These are phyloP conservation scores for Trichosporon inkin DNA, from an alignment of 1,284 basidiomycete genomes.

Conservation along the genomic window DNA sequence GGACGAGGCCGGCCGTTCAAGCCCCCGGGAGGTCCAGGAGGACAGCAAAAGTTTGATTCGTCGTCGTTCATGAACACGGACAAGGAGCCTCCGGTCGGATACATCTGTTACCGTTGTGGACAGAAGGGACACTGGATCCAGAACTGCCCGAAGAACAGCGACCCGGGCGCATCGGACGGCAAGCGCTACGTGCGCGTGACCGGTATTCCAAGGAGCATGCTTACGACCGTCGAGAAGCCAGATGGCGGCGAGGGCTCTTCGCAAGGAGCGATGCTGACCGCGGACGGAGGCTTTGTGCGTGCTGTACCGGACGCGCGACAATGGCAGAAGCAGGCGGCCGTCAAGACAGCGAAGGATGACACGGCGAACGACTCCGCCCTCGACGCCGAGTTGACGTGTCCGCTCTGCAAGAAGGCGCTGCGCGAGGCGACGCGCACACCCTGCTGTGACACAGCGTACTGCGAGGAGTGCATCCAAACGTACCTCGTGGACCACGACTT, in stretches of 20 bases:
- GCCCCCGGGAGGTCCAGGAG: slow-evolving; percentile 35
- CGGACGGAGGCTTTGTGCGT: slow-evolving; percentile 91
- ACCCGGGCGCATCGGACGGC: slow-evolving; percentile 87
- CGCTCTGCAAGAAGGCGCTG: slow-evolving; percentile 83
- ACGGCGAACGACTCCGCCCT: slow-evolving; percentile 70
- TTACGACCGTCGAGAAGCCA: slow-evolving; percentile 91
- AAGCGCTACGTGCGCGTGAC: slow-evolving; percentile 97
- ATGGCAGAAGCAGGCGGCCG: slow-evolving; percentile 82
- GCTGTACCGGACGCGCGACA: slow-evolving; percentile 87
- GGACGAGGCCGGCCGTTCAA: slow-evolving; percentile 21
- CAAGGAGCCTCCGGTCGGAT: slow-evolving; percentile 67
- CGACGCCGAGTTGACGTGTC: slow-evolving; percentile 72
- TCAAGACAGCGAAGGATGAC: slow-evolving; percentile 75
- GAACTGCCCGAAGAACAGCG: slow-evolving; percentile 95
- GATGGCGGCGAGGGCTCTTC: slow-evolving; percentile 62
- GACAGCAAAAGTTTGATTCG: slow-evolving; percentile 36
- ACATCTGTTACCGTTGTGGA: slow-evolving; percentile 98
- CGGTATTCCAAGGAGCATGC: slow-evolving; percentile 93
- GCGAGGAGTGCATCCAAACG: slow-evolving; percentile 91
- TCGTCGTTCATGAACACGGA: slow-evolving; percentile 21
- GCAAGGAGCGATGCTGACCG: slow-evolving; percentile 90
- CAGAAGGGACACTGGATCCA: slow-evolving; percentile 99
- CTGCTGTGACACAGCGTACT: slow-evolving; percentile 83
- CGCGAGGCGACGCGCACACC: slow-evolving; percentile 85
- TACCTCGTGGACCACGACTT: slow-evolving; percentile 89